Evolutionary conservation across 2,329 filamentous ascomycete genomes (phyloP).

Genomic region (Sarocladiaceae sp.): DNA sequence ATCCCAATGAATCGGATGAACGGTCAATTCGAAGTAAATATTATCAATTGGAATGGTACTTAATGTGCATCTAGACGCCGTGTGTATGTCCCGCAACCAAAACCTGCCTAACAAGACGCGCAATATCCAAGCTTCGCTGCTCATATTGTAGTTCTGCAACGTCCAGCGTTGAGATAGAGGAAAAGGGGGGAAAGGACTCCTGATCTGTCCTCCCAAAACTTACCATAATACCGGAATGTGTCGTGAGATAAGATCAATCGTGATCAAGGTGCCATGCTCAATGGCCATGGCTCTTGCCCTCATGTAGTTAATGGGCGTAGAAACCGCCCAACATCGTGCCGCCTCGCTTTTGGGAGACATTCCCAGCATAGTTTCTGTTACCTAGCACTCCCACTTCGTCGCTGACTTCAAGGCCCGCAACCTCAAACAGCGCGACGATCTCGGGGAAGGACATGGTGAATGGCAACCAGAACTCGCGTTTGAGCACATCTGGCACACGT

Average conservation of each 20-base stretch:
- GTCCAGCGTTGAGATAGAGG: background rate
- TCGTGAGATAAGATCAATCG: too few species aligned
- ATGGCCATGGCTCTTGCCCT: background rate
- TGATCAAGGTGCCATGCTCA: too few species aligned
- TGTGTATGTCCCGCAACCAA: too few species aligned
- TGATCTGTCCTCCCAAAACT: background rate
- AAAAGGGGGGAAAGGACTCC: background rate
- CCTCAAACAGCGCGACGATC: constrained; percentile 20
- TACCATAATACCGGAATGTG: too few species aligned
- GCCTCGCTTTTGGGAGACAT: background rate
- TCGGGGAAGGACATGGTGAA: constrained; percentile 24
- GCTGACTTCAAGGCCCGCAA: constrained; percentile 21
- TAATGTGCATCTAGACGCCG: too few species aligned
- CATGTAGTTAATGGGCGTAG: background rate
- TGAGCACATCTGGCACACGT: constrained; percentile 16
- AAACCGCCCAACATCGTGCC: background rate
- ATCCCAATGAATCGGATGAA: too few species aligned
- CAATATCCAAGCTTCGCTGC: too few species aligned
- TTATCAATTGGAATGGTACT: too few species aligned
- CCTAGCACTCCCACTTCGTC: constrained; percentile 6
- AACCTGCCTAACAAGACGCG: constrained; percentile 4
- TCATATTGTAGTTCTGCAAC: too few species aligned
- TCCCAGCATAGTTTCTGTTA: background rate
- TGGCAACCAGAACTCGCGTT: constrained; percentile 23
- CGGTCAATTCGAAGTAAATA: too few species aligned